Base-by-base conservation (phyloP, 2,329 filamentous ascomycete species). In the Penicillium glabrum region DNA sequence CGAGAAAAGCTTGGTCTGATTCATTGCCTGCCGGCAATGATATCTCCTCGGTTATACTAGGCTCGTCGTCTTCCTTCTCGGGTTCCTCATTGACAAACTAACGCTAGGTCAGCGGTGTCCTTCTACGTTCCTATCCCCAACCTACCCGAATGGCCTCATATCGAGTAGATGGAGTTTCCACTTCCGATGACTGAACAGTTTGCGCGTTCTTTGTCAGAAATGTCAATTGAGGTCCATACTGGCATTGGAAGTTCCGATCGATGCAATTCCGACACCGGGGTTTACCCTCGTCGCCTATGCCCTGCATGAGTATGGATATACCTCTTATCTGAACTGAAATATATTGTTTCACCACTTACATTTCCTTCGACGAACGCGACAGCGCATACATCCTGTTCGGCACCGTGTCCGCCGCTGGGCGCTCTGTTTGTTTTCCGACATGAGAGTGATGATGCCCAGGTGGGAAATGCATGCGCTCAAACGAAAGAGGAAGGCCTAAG, bases 171-270 rank as follows among this genome's bases (percentile, higher is more conserved):
- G 56, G 29, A 46, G 49, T 44, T 1, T 46, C 53, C 16, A 66
- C 45, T 19, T 63, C 62, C 1, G 51, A 54, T 19, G 60, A 33
- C 8, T 60, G 64, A 1, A 76, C 69, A 0, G 79, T 81, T 46
- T 76, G 73, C 5, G 76, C 76, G 60, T 82, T 82, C 64, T 81
- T 81, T 8, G 76, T 72, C 2, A 82, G 63, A 60, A 83, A 82
- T 0, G 77, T 79, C 41, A 82, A 69, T 19, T 76, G 71, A 3
- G 77, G 73, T 11, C 78, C 78, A 61, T 83, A 83, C 35, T 76
- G 74, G 65, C 81, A 83, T 43, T 79, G 73, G 29, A 81, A 76
- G 9, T 75, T 75, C 33, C 80, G 77, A 1, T 74, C 71, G 16
- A 75, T 65, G 56, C 82, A 83, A 59, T 80, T 79, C 44, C 74